Conservation (phyloP, 2,329 filamentous ascomycete genomes). For the Myriangium duriaei region DNA sequence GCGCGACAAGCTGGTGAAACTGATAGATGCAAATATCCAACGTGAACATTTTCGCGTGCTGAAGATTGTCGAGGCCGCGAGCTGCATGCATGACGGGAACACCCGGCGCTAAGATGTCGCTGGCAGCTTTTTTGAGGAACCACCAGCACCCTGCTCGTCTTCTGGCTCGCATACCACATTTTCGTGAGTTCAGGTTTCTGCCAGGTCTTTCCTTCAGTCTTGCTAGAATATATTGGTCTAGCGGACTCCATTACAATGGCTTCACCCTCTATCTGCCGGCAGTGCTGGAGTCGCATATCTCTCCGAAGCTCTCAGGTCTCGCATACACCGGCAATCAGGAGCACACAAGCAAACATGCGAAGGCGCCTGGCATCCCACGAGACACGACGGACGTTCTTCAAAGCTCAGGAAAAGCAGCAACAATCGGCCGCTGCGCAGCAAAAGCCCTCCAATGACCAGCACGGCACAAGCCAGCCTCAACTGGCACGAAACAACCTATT, state of each 20-base stretch:
- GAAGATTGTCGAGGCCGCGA: background rate
- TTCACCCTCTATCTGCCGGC: background rate
- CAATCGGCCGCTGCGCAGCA: background rate
- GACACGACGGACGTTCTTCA: background rate
- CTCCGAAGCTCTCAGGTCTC: background rate
- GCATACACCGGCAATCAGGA: background rate
- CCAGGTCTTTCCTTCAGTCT: too few species aligned
- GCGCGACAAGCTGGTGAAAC: too few species aligned
- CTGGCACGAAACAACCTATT: constrained; percentile 74
- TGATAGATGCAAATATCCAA: too few species aligned
- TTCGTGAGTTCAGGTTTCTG: too few species aligned
- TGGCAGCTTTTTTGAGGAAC: too few species aligned
- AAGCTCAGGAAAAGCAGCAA: constrained; percentile 4
- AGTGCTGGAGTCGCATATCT: background rate
- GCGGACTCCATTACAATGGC: background rate
- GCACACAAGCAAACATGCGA: background rate
- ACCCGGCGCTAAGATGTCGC: constrained; percentile 7
- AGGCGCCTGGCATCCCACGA: background rate
- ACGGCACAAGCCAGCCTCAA: constrained; percentile 28
- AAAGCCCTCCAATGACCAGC: background rate
- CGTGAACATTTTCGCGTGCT: constrained; percentile 5
- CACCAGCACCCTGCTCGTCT: too few species aligned
- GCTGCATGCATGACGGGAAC: constrained; percentile 1
- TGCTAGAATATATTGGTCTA: too few species aligned
- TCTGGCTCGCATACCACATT: too few species aligned